These are phyloP conservation scores for Uronychia setigera DNA, from an alignment of 73 alveolate genomes.

Conservation along the genomic window DNA sequence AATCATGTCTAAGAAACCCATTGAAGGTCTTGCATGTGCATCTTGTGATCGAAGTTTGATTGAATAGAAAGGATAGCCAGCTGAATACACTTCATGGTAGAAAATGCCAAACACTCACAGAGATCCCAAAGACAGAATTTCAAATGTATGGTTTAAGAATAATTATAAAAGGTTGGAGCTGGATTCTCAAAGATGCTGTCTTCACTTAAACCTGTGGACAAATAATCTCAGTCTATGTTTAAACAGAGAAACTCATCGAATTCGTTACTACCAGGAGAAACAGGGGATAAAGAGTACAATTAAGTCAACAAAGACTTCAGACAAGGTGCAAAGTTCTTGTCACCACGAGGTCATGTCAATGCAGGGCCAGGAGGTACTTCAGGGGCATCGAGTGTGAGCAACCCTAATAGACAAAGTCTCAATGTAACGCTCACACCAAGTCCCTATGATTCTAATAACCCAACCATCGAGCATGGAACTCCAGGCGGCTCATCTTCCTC, in stretches of 20 bases:
- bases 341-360: constrained; percentile 4
- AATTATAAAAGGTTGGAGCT: not conserved
- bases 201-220: not conserved
- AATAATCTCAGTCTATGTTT: not conserved
- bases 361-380: too few relatives aligned
- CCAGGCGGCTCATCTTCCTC: too few relatives aligned
- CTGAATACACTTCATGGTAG: not conserved
- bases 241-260: not conserved
- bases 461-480: too few relatives aligned
- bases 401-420: too few relatives aligned
- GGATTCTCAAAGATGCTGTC: not conserved
- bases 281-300: not conserved
- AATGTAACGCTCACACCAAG: too few relatives aligned
- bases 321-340: not conserved
- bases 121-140: not conserved
- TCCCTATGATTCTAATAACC: too few relatives aligned
- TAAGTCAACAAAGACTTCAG: not conserved
- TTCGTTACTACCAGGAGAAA: not conserved
- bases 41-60: not conserved
- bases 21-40: not conserved
- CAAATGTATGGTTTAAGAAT: not conserved
- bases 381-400: too few relatives aligned
- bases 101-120: not conserved
- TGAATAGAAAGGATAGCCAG: not conserved
- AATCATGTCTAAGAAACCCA: not conserved